Evolutionary conservation across 2,329 filamentous ascomycete species (phyloP).

Genomic region (Leptographium lundbergii): DNA sequence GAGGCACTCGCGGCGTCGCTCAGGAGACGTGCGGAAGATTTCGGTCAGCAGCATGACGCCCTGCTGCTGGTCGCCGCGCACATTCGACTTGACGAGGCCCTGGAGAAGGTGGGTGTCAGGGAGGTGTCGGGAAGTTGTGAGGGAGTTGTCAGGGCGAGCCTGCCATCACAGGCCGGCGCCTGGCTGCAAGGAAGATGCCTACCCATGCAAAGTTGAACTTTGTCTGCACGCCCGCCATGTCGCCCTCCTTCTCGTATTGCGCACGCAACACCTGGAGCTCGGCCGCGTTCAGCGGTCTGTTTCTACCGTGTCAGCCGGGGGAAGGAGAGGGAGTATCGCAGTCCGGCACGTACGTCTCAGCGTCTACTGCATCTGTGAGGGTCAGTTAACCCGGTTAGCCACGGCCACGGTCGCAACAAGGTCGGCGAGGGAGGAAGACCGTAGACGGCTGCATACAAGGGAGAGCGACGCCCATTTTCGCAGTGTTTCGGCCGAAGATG

Average conservation of each 20-base stretch:
- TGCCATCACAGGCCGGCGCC: no score
- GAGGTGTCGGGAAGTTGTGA: no score
- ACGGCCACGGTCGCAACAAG: neutral
- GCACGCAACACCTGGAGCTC: constrained; percentile 86
- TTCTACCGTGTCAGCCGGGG: neutral
- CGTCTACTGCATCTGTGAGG: constrained; percentile 77
- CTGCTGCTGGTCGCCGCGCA: constrained; percentile 78
- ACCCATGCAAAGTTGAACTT: constrained; percentile 99
- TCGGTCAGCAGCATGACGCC: constrained; percentile 88
- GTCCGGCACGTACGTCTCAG: constrained; percentile 61
- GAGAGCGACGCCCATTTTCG: constrained; percentile 10
- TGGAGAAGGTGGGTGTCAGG: constrained; percentile 22
- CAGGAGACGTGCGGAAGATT: constrained; percentile 87
- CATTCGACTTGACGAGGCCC: constrained; percentile 89
- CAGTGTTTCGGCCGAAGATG: neutral
- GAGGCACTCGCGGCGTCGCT: constrained; percentile 90
- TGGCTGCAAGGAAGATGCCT: constrained; percentile 18
- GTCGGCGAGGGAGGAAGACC: no score
- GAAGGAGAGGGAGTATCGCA: neutral
- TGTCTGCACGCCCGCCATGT: constrained; percentile 92
- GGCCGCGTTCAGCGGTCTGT: constrained; percentile 73
- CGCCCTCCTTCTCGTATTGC: constrained; percentile 95
- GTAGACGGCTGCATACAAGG: constrained; percentile 7
- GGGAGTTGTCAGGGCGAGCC: neutral
- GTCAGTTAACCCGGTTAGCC: neutral